Evolutionary conservation across 2,329 filamentous ascomycete genomes (phyloP), one percentile per base, ranked within the genome.

Genomic region (Ustilaginoidea virens): DNA sequence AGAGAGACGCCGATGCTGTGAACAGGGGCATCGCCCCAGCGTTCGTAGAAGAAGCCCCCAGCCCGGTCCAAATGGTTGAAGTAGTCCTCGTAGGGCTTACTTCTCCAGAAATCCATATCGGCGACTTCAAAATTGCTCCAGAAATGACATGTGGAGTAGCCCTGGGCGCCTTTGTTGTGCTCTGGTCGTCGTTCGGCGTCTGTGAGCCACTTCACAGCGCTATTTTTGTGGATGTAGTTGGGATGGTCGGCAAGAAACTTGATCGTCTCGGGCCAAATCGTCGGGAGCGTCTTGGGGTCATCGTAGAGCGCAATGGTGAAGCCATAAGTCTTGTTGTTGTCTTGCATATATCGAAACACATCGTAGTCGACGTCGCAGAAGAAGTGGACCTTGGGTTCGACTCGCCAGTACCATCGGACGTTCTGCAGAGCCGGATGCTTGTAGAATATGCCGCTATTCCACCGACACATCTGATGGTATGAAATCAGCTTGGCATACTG

Each of bases 301-400:
- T 98, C 90, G 63, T 92, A 96, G 24, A 98, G 73, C 55, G 83
- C 93, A 60, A 98, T 92, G 38, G 87, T 96, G 60, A 96, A 98
- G 39, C 90, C 90, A 54, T 98, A 98, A 4, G 87, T 96, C 59
- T 96, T 93, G 64, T 98, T 94, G 61, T 92, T 73, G 56, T 98
- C 90, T 45, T 82, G 72, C 90, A 98, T 94, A 61, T 83, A 98
- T 38, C 80, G 77, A 66, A 98, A 98, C 29, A 98, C 80, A 49
- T 98, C 90, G 57, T 98, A 98, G 58, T 98, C 90, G 36, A 98
- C 67, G 45, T 96, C 82, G 64, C 90, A 98, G 69, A 94, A 98
- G 66, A 96, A 98, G 56, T 94, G 85, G 24, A 98, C 90, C 40
- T 96, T 93, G 29, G 90, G 90, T 53, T 98, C 90, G 27, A 98